Evolutionary conservation across 2,329 filamentous ascomycete genomes (phyloP).

Genomic region (Ophidiomyces ophidiicola): DNA sequence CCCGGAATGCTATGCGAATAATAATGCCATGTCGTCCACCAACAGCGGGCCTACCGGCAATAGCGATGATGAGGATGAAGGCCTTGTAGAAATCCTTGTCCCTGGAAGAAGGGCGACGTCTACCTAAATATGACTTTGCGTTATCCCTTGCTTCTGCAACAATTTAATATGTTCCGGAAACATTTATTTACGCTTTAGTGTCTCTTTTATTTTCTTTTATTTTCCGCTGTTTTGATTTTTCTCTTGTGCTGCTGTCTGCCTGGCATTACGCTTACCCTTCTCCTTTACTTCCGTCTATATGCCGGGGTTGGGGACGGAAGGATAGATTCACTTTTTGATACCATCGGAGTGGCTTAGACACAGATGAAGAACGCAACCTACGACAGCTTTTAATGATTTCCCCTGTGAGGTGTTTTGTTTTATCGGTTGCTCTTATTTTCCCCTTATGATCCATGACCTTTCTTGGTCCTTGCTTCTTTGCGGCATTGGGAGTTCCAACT

Average conservation of each 20-base stretch:
- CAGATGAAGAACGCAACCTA: background rate
- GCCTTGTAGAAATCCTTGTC: slow-evolving; percentile 36
- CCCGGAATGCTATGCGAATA: slow-evolving; percentile 11
- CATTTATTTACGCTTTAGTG: slow-evolving; percentile 12
- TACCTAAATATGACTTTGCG: slow-evolving; percentile 6
- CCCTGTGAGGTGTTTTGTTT: no score
- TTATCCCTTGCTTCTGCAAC: slow-evolving; percentile 3
- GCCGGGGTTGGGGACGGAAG: background rate
- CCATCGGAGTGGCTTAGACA: background rate
- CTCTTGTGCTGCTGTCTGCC: slow-evolving; percentile 13
- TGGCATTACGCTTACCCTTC: slow-evolving; percentile 1
- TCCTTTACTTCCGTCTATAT: background rate
- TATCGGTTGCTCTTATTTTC: no score
- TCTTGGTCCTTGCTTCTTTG: no score
- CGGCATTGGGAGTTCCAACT: no score
- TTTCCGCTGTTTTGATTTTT: slow-evolving; percentile 3
- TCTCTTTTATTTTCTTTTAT: background rate
- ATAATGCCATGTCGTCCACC: background rate
- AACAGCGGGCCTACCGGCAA: slow-evolving; percentile 26
- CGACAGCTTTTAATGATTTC: background rate
- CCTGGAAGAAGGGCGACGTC: slow-evolving; percentile 29
- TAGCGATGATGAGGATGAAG: slow-evolving; percentile 33
- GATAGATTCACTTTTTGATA: slow-evolving; percentile 8
- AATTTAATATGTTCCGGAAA: background rate
- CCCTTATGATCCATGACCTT: no score